A percentile compares a stretch with the other conserved stretches of the same genome.
Conservation (phyloP, 768 basidiomycete species). For the Agrocybe praecox region DNA sequence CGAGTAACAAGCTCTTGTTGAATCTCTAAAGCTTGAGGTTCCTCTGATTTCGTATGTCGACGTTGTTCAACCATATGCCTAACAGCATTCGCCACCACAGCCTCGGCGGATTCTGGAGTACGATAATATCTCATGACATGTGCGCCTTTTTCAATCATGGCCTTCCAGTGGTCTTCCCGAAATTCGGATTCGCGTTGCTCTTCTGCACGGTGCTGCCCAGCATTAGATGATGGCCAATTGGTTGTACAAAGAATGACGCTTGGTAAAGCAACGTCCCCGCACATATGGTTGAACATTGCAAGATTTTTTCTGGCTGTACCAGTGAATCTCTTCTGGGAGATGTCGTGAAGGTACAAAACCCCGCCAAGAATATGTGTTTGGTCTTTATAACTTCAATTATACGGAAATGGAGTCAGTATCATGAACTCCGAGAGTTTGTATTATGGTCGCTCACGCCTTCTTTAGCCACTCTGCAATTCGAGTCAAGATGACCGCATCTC, state of each 20-base stretch:
- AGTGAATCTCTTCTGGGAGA: slow-evolving; percentile 11
- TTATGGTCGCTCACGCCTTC: slow-evolving; percentile 9
- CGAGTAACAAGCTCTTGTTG: slow-evolving; percentile 22
- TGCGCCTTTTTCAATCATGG: slow-evolving; percentile 8
- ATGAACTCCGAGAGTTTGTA: not conserved
- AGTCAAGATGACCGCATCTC: slow-evolving; percentile 24
- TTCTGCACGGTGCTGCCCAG: not conserved
- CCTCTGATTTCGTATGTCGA: no score
- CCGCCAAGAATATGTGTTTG: slow-evolving; percentile 1
- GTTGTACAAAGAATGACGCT: slow-evolving; percentile 16
- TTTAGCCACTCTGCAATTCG: slow-evolving; percentile 25
- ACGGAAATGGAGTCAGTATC: not conserved
- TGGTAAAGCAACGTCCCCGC: slow-evolving; percentile 5
- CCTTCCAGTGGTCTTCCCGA: slow-evolving; percentile 5
- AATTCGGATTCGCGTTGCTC: slow-evolving; percentile 12
- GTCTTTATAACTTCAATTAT: not conserved
- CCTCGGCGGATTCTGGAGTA: slow-evolving; percentile 3
- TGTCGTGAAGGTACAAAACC: slow-evolving; percentile 15
- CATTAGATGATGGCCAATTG: slow-evolving; percentile 5
- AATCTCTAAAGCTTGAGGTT: slow-evolving; percentile 5
- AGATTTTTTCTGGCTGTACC: slow-evolving; percentile 6
- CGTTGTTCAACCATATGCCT: not conserved
- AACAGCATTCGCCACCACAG: not conserved
- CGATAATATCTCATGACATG: not conserved
- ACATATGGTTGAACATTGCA: slow-evolving; percentile 3